Percentiles rank a stretch among this genome's conserved stretches.
These are phyloP conservation scores for Chalciporus sphaerocephalus DNA, from an alignment of 768 basidiomycete genomes.

Conservation along the genomic window DNA sequence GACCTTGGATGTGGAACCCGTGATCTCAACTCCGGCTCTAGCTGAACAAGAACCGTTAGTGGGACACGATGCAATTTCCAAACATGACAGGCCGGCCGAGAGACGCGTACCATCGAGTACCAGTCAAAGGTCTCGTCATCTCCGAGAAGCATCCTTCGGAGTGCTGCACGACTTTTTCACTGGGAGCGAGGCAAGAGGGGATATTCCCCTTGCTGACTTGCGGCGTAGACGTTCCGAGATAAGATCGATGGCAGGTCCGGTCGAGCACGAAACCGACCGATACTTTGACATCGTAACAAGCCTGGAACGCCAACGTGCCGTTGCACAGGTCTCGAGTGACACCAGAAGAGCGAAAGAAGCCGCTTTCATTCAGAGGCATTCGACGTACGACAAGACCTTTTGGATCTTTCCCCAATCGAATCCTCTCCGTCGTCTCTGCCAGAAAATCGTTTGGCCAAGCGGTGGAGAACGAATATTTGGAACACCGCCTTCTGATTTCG, in stretches of 20 bases:
- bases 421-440: slow-evolving; percentile 66
- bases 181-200: slow-evolving; percentile 46
- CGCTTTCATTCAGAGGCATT: slow-evolving; percentile 85
- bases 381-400: slow-evolving; percentile 84
- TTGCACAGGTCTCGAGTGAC: slow-evolving; percentile 55
- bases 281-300: slow-evolving; percentile 68
- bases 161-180: slow-evolving; percentile 64
- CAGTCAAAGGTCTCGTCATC: slow-evolving; percentile 42
- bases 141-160: slow-evolving; percentile 53
- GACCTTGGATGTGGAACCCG: slow-evolving; percentile 61
- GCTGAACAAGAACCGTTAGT: slow-evolving; percentile 76
- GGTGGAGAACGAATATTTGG: slow-evolving; percentile 88
- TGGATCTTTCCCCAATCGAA: slow-evolving; percentile 87
- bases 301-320: slow-evolving; percentile 48
- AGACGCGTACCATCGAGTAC: slow-evolving; percentile 13
- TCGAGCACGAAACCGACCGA: slow-evolving; percentile 64
- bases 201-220: slow-evolving; percentile 59
- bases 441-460: slow-evolving; percentile 77
- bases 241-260: slow-evolving; percentile 22
- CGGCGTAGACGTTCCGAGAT: slow-evolving; percentile 35
- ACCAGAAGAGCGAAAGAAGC: slow-evolving; percentile 66
- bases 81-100: slow-evolving; percentile 25
- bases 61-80: slow-evolving; percentile 48
- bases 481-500: slow-evolving; percentile 55
- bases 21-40: slow-evolving; percentile 72